Conservation (phyloP, 257 asterid genomes). For the Plantago elongata region DNA sequence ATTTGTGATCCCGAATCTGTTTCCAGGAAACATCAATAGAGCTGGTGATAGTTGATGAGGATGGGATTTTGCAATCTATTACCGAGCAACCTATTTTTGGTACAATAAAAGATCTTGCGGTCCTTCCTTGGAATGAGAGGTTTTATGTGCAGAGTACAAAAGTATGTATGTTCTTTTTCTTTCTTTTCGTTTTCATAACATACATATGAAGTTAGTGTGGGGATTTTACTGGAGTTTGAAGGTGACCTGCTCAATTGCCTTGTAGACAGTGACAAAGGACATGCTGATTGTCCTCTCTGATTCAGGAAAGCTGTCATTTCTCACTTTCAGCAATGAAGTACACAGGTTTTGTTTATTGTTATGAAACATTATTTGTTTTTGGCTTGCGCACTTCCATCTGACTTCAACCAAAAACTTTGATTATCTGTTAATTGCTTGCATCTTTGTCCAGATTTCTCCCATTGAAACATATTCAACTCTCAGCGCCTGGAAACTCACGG, state of each 20-base stretch:
- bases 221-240: slow-evolving; percentile 4
- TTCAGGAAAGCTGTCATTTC: slow-evolving; percentile 94
- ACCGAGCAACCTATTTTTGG: slow-evolving; percentile 96
- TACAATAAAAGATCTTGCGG: slow-evolving; percentile 76
- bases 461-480: slow-evolving; percentile 62
- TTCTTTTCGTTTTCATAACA: not conserved
- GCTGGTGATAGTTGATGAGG: slow-evolving; percentile 71
- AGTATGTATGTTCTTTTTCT: slow-evolving; percentile 39
- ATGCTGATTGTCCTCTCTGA: slow-evolving; percentile 79
- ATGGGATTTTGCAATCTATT: slow-evolving; percentile 72
- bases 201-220: not conserved
- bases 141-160: slow-evolving; percentile 50
- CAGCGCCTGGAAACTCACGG: slow-evolving; percentile 70
- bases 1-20: slow-evolving; percentile 16
- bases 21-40: slow-evolving; percentile 90
- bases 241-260: slow-evolving; percentile 22
- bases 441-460: slow-evolving; percentile 60
- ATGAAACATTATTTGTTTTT: slow-evolving; percentile 9
- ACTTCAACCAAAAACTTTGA: slow-evolving; percentile 15
- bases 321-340: slow-evolving; percentile 80
- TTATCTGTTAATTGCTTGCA: slow-evolving; percentile 19
- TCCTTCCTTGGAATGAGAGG: slow-evolving; percentile 75
- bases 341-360: slow-evolving; percentile 56
- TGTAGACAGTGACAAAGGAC: slow-evolving; percentile 68
- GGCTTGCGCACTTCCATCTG: slow-evolving; percentile 9